Base-by-base conservation (phyloP, 2,329 filamentous ascomycete species). In the Botrytis aclada region DNA sequence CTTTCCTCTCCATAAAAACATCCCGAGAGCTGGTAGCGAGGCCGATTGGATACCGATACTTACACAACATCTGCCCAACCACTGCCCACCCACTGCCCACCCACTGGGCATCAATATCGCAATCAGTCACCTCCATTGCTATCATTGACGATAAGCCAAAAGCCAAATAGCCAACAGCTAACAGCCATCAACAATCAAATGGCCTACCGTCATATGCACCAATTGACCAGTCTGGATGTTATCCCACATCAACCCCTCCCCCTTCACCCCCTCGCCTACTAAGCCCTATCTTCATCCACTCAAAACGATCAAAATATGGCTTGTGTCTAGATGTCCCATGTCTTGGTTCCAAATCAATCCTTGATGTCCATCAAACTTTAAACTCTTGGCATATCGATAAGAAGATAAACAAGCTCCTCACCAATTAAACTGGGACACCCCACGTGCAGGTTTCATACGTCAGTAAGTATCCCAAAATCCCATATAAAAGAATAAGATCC, bases 301-400 rank as follows among this genome's bases (percentile, higher is more conserved):
- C 47, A 67, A 51, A 39, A 39, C 37, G 45, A 54, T 37, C 16
- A 8, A 8, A 22, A 29, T 32, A 66, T 39, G 64, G 37, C 18
- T 54, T 66, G 45, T 66, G 32, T 54, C 45, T 39, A 47, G 12
- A 54, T 20, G 12, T 29, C 34, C 39, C 45, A 54, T 51, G 64
- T 66, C 45, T 67, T 67, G 34, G 20, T 54, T 41, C 47, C 64
- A 39, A 41, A 66, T 39, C 16, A 29, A 54, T 54, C 45, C 45
- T 51, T 20, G 63, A 58, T 32, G 47, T 16, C 10, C 34, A 69
- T 69, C 47, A 56, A 60, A 58, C 66, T 60, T 43, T 32, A 3
- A 65, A 32, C 20, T n/a, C 69, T 71, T 71, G 69, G 69, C 69
- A 51, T n/a, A 65, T 64, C 43, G 69, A 64, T 65, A 65, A 71